Evolutionary conservation across 177 flowering plant species (phyloP).

Genomic region (Vitis hybrid): DNA sequence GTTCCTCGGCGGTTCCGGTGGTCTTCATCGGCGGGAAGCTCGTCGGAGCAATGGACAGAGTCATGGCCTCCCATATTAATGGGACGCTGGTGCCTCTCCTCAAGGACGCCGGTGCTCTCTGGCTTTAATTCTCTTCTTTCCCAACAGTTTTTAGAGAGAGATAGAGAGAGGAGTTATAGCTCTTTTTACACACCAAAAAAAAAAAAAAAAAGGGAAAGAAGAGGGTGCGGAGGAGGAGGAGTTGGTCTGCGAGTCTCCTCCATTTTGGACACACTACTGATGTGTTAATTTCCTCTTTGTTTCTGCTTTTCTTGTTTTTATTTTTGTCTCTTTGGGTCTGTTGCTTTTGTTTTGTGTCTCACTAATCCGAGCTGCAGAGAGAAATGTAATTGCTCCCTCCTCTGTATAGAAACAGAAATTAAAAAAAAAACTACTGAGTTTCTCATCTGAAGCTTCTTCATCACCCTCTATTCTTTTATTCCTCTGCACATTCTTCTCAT

Average conservation of each 20-base stretch:
- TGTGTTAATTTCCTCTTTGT: neutral
- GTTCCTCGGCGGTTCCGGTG: slow-evolving; percentile 43
- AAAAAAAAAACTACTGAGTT: neutral
- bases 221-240: slow-evolving; percentile 18
- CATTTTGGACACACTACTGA: slow-evolving; percentile 17
- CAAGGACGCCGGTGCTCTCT: slow-evolving; percentile 69
- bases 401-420: slow-evolving; percentile 1
- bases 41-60: slow-evolving; percentile 57
- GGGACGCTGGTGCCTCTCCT: slow-evolving; percentile 65
- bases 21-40: slow-evolving; percentile 71
- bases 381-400: slow-evolving; percentile 7
- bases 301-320: neutral
- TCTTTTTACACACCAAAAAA: neutral
- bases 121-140: slow-evolving; percentile 37
- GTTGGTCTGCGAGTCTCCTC: slow-evolving; percentile 3
- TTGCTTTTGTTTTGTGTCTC: slow-evolving; percentile 1
- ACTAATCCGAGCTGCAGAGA: slow-evolving; percentile 3
- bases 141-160: neutral
- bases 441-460: neutral
- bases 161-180: neutral
- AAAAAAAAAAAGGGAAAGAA: neutral
- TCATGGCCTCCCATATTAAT: slow-evolving; percentile 65
- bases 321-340: neutral
- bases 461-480: neutral
- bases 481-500: neutral